Evolutionary conservation across 352 stramenopile species (phyloP).

Genomic region (Lagenidium sp.): DNA sequence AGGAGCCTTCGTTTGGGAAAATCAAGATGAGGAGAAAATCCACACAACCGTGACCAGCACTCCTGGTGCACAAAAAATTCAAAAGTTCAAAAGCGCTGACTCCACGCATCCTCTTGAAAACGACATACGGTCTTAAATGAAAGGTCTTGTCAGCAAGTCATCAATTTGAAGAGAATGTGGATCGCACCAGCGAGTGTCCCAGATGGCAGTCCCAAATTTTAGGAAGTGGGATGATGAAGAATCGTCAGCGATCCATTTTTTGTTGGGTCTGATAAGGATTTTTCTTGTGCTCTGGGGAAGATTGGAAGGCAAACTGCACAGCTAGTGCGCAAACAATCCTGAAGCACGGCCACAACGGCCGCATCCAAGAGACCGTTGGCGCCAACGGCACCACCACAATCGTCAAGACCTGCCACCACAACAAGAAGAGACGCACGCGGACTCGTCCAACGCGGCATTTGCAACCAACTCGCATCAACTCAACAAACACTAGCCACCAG

Average conservation of each 20-base stretch:
- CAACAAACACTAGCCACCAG: constrained; percentile 10
- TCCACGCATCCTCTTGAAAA: too few relatives aligned
- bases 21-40: too few relatives aligned
- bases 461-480: constrained; percentile 1
- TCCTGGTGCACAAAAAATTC: constrained; percentile 3
- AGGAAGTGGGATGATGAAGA: constrained; percentile 1
- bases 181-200: too few relatives aligned
- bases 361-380: too few relatives aligned
- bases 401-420: too few relatives aligned
- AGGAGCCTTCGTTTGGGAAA: too few relatives aligned
- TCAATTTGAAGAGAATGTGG: constrained; percentile 9
- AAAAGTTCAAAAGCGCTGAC: constrained; percentile 17
- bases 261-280: constrained; percentile 6
- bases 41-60: constrained; percentile 10
- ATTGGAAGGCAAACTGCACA: neutral
- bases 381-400: too few relatives aligned
- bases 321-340: neutral
- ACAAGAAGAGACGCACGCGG: too few relatives aligned
- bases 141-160: too few relatives aligned
- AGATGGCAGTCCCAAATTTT: constrained; percentile 4
- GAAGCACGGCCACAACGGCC: too few relatives aligned
- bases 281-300: constrained; percentile 21
- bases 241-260: constrained; percentile 2
- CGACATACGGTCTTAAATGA: too few relatives aligned
- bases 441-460: constrained; percentile 2